These are phyloP conservation scores for Zanthoxylum bungeanum DNA, from an alignment of 345 rosid genomes.

Conservation along the genomic window DNA sequence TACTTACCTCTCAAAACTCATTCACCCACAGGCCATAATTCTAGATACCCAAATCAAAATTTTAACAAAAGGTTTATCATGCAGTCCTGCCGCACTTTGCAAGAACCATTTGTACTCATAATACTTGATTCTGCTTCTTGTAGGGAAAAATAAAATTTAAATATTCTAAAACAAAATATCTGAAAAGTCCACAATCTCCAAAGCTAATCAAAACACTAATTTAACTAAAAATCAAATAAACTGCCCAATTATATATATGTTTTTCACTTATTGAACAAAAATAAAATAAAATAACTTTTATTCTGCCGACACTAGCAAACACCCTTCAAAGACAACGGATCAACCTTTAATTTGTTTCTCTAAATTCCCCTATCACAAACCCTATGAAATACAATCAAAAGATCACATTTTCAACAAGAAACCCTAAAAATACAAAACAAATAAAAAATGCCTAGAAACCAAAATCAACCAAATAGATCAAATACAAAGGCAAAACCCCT, in stretches of 20 bases:
- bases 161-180: conserved; percentile 5
- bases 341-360: conserved; percentile 10
- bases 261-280: not conserved
- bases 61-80: not conserved
- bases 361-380: conserved; percentile 1
- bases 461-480: not conserved
- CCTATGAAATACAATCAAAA: conserved; percentile 10
- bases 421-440: not conserved
- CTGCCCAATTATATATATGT: not conserved
- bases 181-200: no score
- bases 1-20: no score
- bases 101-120: not conserved
- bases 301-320: not conserved
- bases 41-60: not conserved
- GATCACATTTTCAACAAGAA: conserved; percentile 1
- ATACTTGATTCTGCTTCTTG: not conserved
- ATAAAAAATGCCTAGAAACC: conserved; percentile 1
- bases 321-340: conserved; percentile 7
- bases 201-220: no score
- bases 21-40: not conserved
- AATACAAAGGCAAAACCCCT: not conserved
- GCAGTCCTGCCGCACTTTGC: not conserved
- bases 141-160: not conserved
- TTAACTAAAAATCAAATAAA: conserved; percentile 6
- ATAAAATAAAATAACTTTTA: not conserved